A percentile compares a stretch with the other conserved stretches of the same genome.
Conservation (phyloP, 345 rosid genomes). For the Cochlearia excelsa region DNA sequence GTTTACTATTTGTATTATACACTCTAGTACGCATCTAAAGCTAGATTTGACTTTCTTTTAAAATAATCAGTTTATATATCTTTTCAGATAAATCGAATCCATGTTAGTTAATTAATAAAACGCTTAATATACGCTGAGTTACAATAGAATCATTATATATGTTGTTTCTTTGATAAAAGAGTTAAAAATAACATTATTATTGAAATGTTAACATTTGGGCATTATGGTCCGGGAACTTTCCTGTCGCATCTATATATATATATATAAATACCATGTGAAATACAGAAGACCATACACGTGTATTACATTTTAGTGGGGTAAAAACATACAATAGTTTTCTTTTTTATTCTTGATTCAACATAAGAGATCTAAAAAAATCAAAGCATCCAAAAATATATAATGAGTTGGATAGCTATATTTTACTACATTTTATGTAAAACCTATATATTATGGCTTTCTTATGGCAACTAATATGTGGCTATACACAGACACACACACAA, state of each 20-base stretch:
- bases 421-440: no score
- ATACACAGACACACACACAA: no score
- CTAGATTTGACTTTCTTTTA: constrained; percentile 38
- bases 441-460: no score
- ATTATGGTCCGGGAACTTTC: constrained; percentile 19
- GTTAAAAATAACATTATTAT: background rate
- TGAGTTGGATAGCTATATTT: no score
- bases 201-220: constrained; percentile 1
- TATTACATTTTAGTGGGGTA: no score
- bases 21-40: constrained; percentile 37
- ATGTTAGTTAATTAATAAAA: constrained; percentile 13
- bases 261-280: constrained; percentile 19
- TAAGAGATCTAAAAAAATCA: no score
- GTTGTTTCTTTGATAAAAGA: no score
- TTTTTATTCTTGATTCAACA: no score
- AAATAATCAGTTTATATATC: constrained; percentile 17
- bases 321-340: no score
- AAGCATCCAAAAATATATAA: no score
- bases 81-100: constrained; percentile 19
- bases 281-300: constrained; percentile 8
- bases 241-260: constrained; percentile 12
- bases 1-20: constrained; percentile 39
- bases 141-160: background rate
- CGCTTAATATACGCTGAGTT: background rate
- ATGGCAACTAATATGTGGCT: no score